phyloP scores from a whole-genome alignment of 768 basidiomycete species.

The Amylocystis lapponica region DNA sequence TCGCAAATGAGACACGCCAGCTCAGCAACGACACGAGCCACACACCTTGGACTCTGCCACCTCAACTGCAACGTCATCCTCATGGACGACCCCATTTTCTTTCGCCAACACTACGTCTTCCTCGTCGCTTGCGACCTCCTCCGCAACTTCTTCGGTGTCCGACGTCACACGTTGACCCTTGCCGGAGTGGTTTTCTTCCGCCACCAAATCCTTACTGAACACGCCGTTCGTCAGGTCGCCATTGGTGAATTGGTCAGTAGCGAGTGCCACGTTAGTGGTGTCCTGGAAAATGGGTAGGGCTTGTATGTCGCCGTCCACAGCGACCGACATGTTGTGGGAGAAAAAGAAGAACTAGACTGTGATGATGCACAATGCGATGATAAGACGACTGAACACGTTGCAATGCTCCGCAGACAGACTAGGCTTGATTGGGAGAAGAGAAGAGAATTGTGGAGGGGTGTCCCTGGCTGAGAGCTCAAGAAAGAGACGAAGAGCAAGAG shows the following conservation, averaged over 20 bases:
- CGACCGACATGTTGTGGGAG: slow-evolving; percentile 18
- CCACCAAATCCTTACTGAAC: too few species aligned
- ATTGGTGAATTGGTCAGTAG: neutral
- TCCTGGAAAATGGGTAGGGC: slow-evolving; percentile 7
- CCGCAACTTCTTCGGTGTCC: slow-evolving; percentile 1
- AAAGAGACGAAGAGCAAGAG: too few species aligned
- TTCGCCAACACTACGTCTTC: neutral
- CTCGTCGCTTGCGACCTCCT: slow-evolving; percentile 3
- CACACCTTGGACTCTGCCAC: neutral
- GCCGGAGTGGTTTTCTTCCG: neutral
- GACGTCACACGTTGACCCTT: neutral
- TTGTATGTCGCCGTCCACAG: slow-evolving; percentile 14
- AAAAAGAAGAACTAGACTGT: too few species aligned
- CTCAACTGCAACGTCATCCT: neutral
- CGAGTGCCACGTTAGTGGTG: slow-evolving; percentile 2
- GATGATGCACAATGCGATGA: too few species aligned
- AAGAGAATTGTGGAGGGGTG: too few species aligned
- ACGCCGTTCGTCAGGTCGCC: neutral
- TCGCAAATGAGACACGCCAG: too few species aligned
- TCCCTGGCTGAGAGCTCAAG: too few species aligned
- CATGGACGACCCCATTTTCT: neutral
- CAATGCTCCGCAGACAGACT: too few species aligned
- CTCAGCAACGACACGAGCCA: neutral
- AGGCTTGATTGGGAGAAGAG: too few species aligned
- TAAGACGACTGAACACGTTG: too few species aligned